Evolutionary conservation across 2,329 filamentous ascomycete species (phyloP), one percentile per base, ranked within the genome.

Genomic region (Pestalotiopsis sp.): DNA sequence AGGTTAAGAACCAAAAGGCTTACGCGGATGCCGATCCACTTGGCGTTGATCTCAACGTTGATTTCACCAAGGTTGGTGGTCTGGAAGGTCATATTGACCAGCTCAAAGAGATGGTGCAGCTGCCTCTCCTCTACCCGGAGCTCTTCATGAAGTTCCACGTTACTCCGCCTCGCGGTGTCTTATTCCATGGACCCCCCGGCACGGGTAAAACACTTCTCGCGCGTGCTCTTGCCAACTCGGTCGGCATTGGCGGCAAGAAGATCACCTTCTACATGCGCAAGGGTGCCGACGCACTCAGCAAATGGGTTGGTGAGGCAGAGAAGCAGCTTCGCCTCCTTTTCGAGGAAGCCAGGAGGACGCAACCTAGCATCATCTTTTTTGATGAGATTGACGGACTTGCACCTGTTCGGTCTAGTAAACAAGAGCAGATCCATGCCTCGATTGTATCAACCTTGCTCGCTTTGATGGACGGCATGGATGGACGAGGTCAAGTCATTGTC

Each of bases 261-360:
- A 96, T 99, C 72, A 98, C 95, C 0, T 99, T 99, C 75, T 99
- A 98, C 81, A 99, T 99, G 96, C 92, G 96, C 70, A 99, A 99
- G 81, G 97, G 96, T 78, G 97, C 96, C 27, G 96, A 99, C 86
- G 95, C 95, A 17, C 84, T 99, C 71, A 98, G 95, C 81, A 99
- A 99, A 82, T 99, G 96, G 96, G 96, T 99, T 66, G 96, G 96
- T 78, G 96, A 99, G 81, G 96, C 97, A 11, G 96, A 99, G 82
- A 92, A 95, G 81, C 96, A 99, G 78, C 88, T 99, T 66, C 91
- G 96, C 60, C 83, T 98, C 68, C 86, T 99, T 4, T 99, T 99
- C 72, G 96, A 98, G 75, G 96, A 99, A 81, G 96, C 96, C 17
- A 89, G 95, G 70, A 96, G 94, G 79, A 98, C 92, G 1, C 96